phyloP scores from a whole-genome alignment of 208 protist species.

The Crithidia acanthocephali region DNA sequence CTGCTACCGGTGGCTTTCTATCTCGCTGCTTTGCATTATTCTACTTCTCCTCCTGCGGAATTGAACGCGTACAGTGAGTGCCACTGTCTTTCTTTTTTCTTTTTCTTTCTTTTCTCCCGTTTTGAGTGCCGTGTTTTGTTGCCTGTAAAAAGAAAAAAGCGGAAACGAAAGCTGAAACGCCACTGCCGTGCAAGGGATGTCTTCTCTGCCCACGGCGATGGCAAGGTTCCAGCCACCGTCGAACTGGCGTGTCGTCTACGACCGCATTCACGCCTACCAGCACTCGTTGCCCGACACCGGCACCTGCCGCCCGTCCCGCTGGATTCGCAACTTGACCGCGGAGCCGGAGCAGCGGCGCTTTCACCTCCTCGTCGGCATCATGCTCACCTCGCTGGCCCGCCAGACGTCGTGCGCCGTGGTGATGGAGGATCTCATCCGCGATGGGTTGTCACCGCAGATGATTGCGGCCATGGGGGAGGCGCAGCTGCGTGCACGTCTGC shows the following conservation, averaged over 20 bases:
- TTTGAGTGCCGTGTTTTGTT: too few species aligned
- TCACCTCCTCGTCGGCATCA: constrained; percentile 84
- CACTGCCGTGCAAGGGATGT: too few species aligned
- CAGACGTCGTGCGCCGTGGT: constrained; percentile 85
- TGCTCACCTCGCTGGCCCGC: constrained; percentile 90
- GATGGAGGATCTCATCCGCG: constrained; percentile 56
- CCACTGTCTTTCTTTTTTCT: too few species aligned
- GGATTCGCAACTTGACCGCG: constrained; percentile 46
- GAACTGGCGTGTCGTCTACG: constrained; percentile 65
- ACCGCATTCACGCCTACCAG: constrained; percentile 55
- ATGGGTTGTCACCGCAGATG: constrained; percentile 30
- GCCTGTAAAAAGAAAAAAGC: too few species aligned
- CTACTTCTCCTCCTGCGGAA: too few species aligned
- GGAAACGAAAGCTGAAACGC: too few species aligned
- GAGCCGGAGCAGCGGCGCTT: constrained; percentile 64
- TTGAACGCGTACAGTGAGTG: too few species aligned
- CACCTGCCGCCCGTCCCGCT: constrained; percentile 82
- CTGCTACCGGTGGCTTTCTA: too few species aligned
- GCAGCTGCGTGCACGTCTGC: constrained; percentile 69
- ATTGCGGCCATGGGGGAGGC: not conserved
- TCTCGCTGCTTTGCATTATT: too few species aligned
- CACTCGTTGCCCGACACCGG: constrained; percentile 59
- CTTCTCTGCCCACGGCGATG: too few species aligned
- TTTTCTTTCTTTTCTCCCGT: too few species aligned
- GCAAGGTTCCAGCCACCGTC: constrained; percentile 21